Conservation (phyloP, 1,284 basidiomycete genomes). For the Exobasidium rhododendri region DNA sequence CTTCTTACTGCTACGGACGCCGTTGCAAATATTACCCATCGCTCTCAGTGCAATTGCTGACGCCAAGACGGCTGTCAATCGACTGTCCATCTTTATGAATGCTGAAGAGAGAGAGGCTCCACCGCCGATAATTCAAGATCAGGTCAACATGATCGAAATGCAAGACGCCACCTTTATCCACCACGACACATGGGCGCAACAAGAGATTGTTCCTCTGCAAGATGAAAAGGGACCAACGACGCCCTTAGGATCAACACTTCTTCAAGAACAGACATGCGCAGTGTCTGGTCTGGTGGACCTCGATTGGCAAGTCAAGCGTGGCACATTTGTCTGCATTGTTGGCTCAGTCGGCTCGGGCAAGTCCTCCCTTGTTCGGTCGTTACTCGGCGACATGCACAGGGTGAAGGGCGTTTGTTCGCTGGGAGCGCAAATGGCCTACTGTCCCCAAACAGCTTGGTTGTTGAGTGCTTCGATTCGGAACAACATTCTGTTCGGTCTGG, state of each 20-base stretch:
- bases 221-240: conserved; percentile 8
- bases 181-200: conserved; percentile 15
- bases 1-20: conserved; percentile 58
- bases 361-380: conserved; percentile 48
- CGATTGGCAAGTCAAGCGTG: conserved; percentile 67
- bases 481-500: conserved; percentile 57
- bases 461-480: conserved; percentile 72
- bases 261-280: conserved; percentile 5
- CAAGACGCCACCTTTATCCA: conserved; percentile 11
- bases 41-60: conserved; percentile 74
- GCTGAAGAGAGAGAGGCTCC: conserved; percentile 12
- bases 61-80: conserved; percentile 56
- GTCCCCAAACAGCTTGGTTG: conserved; percentile 83
- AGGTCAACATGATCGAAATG: conserved; percentile 11
- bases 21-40: conserved; percentile 62
- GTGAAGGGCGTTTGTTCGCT: conserved; percentile 17
- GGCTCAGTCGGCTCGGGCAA: conserved; percentile 53
- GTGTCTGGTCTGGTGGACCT: too few species aligned
- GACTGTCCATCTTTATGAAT: conserved; percentile 41
- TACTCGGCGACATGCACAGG: conserved; percentile 52
- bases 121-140: conserved; percentile 12
- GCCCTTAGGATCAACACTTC: background rate
- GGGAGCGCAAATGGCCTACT: conserved; percentile 60
- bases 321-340: conserved; percentile 69
- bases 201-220: too few species aligned